Percentiles rank a stretch among this genome's conserved stretches.
Evolutionary conservation across 495 filamentous ascomycete genomes (phyloP).

Genomic region (Parathielavia hyrcaniae): DNA sequence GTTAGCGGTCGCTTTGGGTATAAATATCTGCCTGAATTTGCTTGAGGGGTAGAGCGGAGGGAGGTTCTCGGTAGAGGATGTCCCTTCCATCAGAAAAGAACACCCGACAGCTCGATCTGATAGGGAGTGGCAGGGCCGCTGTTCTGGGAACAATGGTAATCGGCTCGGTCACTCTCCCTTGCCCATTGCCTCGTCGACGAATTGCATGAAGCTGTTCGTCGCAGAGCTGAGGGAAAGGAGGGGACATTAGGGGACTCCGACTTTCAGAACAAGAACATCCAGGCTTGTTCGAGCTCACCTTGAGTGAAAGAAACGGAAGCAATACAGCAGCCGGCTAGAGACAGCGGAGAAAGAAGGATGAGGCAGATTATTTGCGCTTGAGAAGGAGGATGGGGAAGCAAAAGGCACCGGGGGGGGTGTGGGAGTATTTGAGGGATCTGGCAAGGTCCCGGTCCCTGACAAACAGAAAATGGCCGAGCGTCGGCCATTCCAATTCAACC

Average conservation of each 20-base stretch:
- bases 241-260: not conserved
- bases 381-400: slow-evolving; percentile 25
- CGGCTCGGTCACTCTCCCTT: not conserved
- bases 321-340: slow-evolving; percentile 9
- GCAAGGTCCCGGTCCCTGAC: slow-evolving; percentile 20
- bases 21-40: slow-evolving; percentile 5
- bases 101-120: not conserved
- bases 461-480: slow-evolving; percentile 22
- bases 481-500: slow-evolving; percentile 25
- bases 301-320: slow-evolving; percentile 9
- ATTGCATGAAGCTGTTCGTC: not conserved
- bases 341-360: slow-evolving; percentile 9
- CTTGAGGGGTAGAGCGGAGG: not conserved
- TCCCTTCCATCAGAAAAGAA: not conserved
- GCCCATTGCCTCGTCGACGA: not conserved
- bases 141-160: not conserved
- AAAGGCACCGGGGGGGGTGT: slow-evolving; percentile 18
- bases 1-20: slow-evolving; percentile 14
- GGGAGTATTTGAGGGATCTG: slow-evolving; percentile 38
- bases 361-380: slow-evolving; percentile 20
- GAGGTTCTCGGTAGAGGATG: not conserved
- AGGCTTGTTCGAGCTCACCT: slow-evolving; percentile 13
- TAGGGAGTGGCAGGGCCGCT: not conserved
- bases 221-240: not conserved
- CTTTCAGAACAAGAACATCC: not conserved